Conservation (phyloP, 2,329 filamentous ascomycete genomes). For the Chrysosporium keratinophilum region DNA sequence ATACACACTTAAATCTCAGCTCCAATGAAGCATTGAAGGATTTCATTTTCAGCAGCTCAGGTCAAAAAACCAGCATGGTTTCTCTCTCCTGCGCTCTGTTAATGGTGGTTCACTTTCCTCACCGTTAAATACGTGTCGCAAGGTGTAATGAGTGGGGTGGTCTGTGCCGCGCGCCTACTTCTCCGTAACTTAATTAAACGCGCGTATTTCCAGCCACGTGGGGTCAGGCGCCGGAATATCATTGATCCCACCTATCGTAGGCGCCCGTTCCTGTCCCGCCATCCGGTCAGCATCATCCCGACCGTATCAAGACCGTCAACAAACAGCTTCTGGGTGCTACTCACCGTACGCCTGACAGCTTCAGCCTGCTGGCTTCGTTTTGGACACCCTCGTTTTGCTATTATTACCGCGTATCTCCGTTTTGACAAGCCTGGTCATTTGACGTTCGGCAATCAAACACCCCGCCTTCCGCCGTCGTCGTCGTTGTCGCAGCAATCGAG, state of each 20-base stretch:
- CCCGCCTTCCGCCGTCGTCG: constrained; percentile 3
- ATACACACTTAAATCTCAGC: background rate
- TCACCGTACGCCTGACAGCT: constrained; percentile 12
- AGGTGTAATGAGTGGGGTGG: constrained; percentile 2
- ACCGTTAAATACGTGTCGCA: constrained; percentile 4
- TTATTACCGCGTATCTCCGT: constrained; percentile 2
- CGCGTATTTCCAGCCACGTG: constrained; percentile 4
- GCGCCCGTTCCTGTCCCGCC: constrained; percentile 8
- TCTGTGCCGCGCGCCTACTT: constrained; percentile 11
- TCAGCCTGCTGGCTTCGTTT: background rate
- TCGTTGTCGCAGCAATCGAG: background rate
- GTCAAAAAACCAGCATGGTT: background rate
- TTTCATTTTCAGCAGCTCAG: background rate
- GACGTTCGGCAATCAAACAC: background rate
- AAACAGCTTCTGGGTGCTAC: constrained; percentile 17
- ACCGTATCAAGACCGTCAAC: constrained; percentile 9
- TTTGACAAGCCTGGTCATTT: background rate
- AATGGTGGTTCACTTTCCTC: background rate
- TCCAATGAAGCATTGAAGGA: background rate
- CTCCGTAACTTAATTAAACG: constrained; percentile 11
- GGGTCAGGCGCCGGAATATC: constrained; percentile 4
- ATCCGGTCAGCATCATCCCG: background rate
- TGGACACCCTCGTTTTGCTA: constrained; percentile 9
- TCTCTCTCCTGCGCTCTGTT: background rate
- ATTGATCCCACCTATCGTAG: constrained; percentile 9